These are phyloP conservation scores for Hyaloperonospora brassicae DNA, from an alignment of 352 stramenopile species.

Conservation along the genomic window DNA sequence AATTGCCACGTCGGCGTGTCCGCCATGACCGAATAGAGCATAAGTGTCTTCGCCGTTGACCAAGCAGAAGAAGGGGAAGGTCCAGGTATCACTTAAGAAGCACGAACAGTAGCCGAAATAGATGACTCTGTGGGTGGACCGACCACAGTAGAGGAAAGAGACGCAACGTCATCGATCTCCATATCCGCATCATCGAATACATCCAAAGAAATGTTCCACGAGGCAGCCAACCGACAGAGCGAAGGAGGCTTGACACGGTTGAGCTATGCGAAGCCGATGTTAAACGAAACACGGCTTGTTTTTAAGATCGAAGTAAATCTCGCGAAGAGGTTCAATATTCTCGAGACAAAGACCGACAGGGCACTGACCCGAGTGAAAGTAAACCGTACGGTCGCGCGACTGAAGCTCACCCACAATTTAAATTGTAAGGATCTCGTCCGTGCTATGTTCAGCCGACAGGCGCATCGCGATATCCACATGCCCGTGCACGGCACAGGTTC, in stretches of 20 bases:
- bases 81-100: not conserved
- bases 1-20: not conserved
- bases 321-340: not conserved
- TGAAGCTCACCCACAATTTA: not conserved
- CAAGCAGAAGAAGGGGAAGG: not conserved
- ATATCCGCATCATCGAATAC: not conserved
- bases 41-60: not conserved
- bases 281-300: constrained; percentile 1
- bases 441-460: not conserved
- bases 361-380: not conserved
- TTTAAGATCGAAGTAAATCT: not conserved
- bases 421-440: constrained; percentile 1
- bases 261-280: not conserved
- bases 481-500: not conserved
- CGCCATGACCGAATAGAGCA: not conserved
- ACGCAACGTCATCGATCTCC: not conserved
- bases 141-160: not conserved
- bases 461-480: not conserved
- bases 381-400: not conserved
- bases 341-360: not conserved
- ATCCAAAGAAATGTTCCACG: not conserved
- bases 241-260: not conserved
- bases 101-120: not conserved
- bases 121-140: not conserved
- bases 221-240: not conserved